Conservation (phyloP, 257 asterid genomes). For the Salvia miltiorrhiza region DNA sequence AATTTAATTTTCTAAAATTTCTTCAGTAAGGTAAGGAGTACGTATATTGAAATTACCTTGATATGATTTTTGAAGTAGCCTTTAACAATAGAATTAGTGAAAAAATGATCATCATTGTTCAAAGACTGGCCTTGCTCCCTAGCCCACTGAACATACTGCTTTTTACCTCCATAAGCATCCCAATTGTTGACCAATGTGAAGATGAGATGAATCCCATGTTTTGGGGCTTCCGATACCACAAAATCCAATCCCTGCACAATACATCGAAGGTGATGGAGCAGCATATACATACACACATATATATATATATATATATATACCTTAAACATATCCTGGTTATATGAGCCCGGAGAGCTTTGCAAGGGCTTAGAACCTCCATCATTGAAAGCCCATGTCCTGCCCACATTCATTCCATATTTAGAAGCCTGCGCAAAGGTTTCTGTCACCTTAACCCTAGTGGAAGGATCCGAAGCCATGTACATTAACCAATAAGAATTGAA, state of each 20-base stretch:
- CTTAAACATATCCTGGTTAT: constrained; percentile 51
- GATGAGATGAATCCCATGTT: constrained; percentile 37
- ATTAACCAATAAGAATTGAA: constrained; percentile 65
- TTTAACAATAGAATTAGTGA: constrained; percentile 35
- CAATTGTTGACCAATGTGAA: constrained; percentile 45
- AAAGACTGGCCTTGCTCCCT: constrained; percentile 37
- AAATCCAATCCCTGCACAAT: constrained; percentile 43
- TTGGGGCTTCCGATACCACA: constrained; percentile 48
- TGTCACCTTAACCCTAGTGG: constrained; percentile 38
- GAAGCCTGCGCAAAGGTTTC: constrained; percentile 42
- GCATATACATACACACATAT: neutral
- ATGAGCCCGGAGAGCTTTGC: constrained; percentile 41
- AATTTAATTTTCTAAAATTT: neutral
- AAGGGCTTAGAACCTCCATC: constrained; percentile 52
- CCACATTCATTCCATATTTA: constrained; percentile 44
- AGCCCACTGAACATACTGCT: constrained; percentile 55
- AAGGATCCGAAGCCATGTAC: constrained; percentile 44
- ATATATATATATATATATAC: neutral
- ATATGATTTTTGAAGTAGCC: constrained; percentile 39
- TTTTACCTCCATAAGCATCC: constrained; percentile 47
- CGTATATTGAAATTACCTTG: constrained; percentile 27
- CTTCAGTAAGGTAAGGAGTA: no score
- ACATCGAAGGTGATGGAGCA: no score
- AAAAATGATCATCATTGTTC: constrained; percentile 45
- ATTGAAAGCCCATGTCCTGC: constrained; percentile 63